phyloP scores from a whole-genome alignment of 129 eudicot genomes.

The Heracleum sosnowskyi region DNA sequence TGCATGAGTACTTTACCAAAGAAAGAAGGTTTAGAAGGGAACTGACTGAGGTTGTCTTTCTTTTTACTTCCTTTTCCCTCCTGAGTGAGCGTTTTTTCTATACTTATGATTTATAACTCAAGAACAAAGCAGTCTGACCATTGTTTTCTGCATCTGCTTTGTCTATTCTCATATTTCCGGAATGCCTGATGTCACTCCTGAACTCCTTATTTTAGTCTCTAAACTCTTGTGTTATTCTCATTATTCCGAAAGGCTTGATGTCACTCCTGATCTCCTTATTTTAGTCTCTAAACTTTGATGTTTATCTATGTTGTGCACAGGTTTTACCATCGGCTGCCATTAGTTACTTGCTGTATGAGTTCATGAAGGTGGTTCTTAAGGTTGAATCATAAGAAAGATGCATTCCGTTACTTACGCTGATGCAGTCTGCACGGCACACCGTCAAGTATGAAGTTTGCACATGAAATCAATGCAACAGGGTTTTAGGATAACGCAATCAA shows the following conservation, averaged over 20 bases:
- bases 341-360: constrained; percentile 85
- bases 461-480: background rate
- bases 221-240: no score
- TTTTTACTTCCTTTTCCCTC: no score
- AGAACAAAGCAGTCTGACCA: background rate
- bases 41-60: background rate
- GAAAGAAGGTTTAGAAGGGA: background rate
- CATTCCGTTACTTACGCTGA: background rate
- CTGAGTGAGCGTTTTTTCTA: no score
- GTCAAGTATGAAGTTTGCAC: background rate
- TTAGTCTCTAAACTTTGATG: no score
- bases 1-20: background rate
- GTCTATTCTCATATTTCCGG: background rate
- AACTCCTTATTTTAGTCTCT: background rate
- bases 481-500: background rate
- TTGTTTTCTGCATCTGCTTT: no score
- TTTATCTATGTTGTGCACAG: constrained; percentile 25
- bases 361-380: constrained; percentile 86
- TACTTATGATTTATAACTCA: no score
- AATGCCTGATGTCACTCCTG: background rate
- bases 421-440: background rate
- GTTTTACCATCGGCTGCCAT: constrained; percentile 94
- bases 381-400: constrained; percentile 46
- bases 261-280: no score
- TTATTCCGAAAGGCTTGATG: no score